Evolutionary conservation across 2,329 filamentous ascomycete species (phyloP), one percentile per base, ranked within the genome.

Genomic region (Aspergillus caelatus): DNA sequence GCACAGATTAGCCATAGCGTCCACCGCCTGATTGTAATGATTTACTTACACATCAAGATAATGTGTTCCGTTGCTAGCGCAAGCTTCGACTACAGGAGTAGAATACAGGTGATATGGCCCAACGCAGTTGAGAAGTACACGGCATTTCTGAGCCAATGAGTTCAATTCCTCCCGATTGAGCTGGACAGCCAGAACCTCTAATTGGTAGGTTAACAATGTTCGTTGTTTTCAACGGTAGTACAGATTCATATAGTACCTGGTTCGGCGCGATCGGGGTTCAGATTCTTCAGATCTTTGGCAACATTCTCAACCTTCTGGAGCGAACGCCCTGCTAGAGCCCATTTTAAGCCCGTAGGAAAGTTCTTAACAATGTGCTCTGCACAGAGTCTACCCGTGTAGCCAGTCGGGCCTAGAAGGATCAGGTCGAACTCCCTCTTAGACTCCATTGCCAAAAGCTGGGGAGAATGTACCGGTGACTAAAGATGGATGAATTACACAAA

Each of bases 261-360:
- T 59, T 86, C 84, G 41, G 81, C 73, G 59, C 94, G 89, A 75
- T 96, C 89, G 2, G 88, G 82, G 74, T 91, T 91, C 63, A 91
- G 72, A 62, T 80, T 75, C 70, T 88, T 88, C 74, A 94, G 84
- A 60, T 91, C 87, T 58, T 88, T 81, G 9, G 88, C 87, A 12
- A 97, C 78, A 46, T 80, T 79, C 68, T 90, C 85, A 5, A 98
- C 84, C 77, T 97, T 97, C 56, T 83, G 81, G 56, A 84, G 81
- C n/a, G 91, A 94, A 30, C 94, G 90, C 34, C 94, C 94, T 53
- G 93, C 92, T 61, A 97, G 83, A 16, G 92, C 94, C 94, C 94
- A 97, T 81, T 88, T 93, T 65, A 96, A 77, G 74, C 92, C 86
- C 21, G 90, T 92, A 0, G 93, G 91, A 1, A 93, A 82, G 67